A percentile compares a stretch with the other conserved stretches of the same genome.
Conservation (phyloP, 192 early-diverging fungal genomes). For the Chytriomyces confervae region DNA sequence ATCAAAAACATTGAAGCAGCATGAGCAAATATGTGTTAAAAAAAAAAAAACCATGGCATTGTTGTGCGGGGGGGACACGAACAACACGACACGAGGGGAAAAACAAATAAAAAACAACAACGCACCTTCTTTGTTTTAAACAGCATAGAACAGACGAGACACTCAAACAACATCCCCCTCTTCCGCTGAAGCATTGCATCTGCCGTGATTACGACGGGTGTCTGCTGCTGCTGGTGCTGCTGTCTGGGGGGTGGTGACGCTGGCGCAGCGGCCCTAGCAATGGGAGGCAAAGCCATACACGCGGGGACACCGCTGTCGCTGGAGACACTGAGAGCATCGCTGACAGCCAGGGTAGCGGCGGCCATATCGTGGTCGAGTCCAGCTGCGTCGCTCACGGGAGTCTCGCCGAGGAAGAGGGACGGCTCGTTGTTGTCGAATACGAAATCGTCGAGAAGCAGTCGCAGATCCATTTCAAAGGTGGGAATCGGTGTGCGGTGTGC, state of each 20-base stretch:
- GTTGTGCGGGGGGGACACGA: background rate
- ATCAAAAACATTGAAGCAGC: background rate
- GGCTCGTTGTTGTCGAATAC: background rate
- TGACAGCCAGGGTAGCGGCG: too few relatives aligned
- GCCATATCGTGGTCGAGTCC: too few relatives aligned
- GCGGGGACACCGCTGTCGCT: background rate
- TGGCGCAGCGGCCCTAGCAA: background rate
- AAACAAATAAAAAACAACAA: background rate
- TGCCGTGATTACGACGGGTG: background rate
- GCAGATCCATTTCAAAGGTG: background rate
- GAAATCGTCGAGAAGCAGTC: background rate
- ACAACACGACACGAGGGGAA: background rate
- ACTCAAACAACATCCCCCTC: constrained; percentile 13
- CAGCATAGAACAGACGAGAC: constrained; percentile 12
- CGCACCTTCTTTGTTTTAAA: constrained; percentile 35
- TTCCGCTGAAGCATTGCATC: background rate
- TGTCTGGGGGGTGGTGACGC: background rate
- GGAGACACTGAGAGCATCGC: too few relatives aligned
- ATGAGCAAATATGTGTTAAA: background rate
- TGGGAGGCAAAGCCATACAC: background rate
- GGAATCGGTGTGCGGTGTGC: too few relatives aligned
- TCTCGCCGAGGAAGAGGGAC: background rate
- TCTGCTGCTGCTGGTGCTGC: background rate
- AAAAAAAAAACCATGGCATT: background rate
- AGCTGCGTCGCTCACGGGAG: too few relatives aligned